Evolutionary conservation across 2,329 filamentous ascomycete species (phyloP), one percentile per base, ranked within the genome.

Genomic region (Aspergillus sp.): DNA sequence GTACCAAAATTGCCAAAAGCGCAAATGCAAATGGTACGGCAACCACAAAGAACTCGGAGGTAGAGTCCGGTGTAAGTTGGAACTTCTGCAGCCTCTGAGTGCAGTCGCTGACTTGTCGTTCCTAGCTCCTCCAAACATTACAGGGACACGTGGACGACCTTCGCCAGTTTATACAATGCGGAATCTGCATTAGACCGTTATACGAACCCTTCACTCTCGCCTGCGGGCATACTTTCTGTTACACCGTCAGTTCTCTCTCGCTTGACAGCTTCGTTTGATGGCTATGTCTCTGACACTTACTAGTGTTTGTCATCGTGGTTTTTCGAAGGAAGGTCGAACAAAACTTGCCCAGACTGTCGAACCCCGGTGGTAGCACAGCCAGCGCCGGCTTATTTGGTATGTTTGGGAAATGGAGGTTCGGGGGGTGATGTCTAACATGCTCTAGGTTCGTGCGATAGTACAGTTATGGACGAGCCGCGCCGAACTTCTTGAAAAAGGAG

Each of bases 161-260:
- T 52, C 76, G 82, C 54, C 69, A 67, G 25, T 72, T 84, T 27
- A 70, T 84, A 57, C 82, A 81, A 49, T 87, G 84, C 69, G 82
- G 82, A 53, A 82, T 87, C 53, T 87, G 84, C 65, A 79, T 84
- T 55, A 77, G 80, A 47, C 76, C 83, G 43, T 74, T 86, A 44
- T 86, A 85, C 66, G 83, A 86, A 64, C 84, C 84, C 2, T 87
- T 81, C 66, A 83, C 80, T 15, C 74, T 86, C 45, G 74, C 74
- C 5, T 87, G 84, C 58, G 84, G 84, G 3, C 84, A 87, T 63
- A 86, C 83, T 5, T 86, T 85, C 65, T 87, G 84, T 68, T 87
- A 87, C 61, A 80, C 77, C 41, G 79, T 81, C 54, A 64, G 76
- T 67, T 7, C 41, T 20, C 35, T 42, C 25, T 17, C 33, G 5